A percentile compares a stretch with the other conserved stretches of the same genome.
Evolutionary conservation across 2,329 filamentous ascomycete species (phyloP).

Genomic region (Aphanocladium album): DNA sequence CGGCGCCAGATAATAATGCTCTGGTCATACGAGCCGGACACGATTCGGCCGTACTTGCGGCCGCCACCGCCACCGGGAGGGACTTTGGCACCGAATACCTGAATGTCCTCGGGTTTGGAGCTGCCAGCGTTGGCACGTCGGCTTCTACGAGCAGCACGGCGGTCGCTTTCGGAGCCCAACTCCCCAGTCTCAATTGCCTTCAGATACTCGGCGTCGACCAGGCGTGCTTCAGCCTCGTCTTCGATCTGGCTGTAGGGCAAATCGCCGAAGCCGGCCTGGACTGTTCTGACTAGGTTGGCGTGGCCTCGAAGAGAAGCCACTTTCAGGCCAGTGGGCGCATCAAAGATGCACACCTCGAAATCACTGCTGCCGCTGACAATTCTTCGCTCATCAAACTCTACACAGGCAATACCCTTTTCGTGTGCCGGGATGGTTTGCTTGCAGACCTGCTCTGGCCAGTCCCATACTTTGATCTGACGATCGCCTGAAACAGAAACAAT

Average conservation of each 20-base stretch:
- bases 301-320: constrained; percentile 84
- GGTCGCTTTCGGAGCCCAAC: constrained; percentile 32
- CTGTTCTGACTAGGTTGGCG: constrained; percentile 78
- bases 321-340: constrained; percentile 77
- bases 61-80: constrained; percentile 90
- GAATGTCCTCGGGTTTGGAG: constrained; percentile 67
- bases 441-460: constrained; percentile 74
- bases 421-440: constrained; percentile 79
- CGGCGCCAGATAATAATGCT: constrained; percentile 93
- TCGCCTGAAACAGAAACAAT: constrained; percentile 95
- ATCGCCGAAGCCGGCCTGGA: constrained; percentile 93
- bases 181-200: constrained; percentile 49
- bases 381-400: constrained; percentile 89
- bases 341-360: constrained; percentile 92
- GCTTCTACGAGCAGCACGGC: constrained; percentile 27
- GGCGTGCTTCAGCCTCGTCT: constrained; percentile 66
- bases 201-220: constrained; percentile 70
- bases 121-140: constrained; percentile 65
- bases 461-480: constrained; percentile 90
- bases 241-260: constrained; percentile 73
- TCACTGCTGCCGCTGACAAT: constrained; percentile 97
- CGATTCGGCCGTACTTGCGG: constrained; percentile 85
- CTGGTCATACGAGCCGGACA: constrained; percentile 95
- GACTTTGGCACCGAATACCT: constrained; percentile 76
- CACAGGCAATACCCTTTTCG: constrained; percentile 92